Evolutionary conservation across 306 rosid species (phyloP).

Genomic region (Dalbergia oliveri): DNA sequence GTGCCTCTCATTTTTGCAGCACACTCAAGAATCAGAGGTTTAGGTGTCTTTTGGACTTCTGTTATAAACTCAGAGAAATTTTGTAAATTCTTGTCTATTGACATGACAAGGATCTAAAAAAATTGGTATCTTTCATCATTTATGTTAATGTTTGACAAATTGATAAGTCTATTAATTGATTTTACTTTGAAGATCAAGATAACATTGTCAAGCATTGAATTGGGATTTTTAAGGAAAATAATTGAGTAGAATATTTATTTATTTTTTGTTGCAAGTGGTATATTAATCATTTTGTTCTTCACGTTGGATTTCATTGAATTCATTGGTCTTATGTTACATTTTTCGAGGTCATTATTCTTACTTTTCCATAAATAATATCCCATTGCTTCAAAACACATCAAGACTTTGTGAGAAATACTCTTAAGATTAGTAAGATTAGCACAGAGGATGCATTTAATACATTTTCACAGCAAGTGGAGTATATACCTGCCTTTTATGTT

Average conservation of each 20-base stretch:
- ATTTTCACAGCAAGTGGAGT: not conserved
- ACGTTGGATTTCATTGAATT: too few species aligned
- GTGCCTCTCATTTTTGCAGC: too few species aligned
- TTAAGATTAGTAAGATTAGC: not conserved
- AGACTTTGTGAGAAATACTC: slow-evolving; percentile 1
- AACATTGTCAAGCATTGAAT: too few species aligned
- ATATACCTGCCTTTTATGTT: slow-evolving; percentile 17
- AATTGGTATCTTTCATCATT: not conserved
- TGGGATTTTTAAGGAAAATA: too few species aligned
- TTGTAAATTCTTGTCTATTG: slow-evolving; percentile 2
- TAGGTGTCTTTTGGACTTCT: slow-evolving; percentile 8
- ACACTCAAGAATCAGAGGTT: not conserved
- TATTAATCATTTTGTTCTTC: too few species aligned
- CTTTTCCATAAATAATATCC: not conserved
- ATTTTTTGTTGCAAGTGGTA: too few species aligned
- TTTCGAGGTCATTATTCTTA: not conserved
- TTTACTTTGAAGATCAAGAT: too few species aligned
- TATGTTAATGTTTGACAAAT: not conserved
- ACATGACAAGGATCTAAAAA: slow-evolving; percentile 15
- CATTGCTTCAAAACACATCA: not conserved
- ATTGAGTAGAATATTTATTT: too few species aligned
- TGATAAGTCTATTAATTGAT: too few species aligned
- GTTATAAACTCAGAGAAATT: not conserved
- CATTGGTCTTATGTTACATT: not conserved
- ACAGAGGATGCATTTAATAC: slow-evolving; percentile 8